phyloP scores from a whole-genome alignment of 164 flowering plant genomes.

The Pachysandra terminalis region DNA sequence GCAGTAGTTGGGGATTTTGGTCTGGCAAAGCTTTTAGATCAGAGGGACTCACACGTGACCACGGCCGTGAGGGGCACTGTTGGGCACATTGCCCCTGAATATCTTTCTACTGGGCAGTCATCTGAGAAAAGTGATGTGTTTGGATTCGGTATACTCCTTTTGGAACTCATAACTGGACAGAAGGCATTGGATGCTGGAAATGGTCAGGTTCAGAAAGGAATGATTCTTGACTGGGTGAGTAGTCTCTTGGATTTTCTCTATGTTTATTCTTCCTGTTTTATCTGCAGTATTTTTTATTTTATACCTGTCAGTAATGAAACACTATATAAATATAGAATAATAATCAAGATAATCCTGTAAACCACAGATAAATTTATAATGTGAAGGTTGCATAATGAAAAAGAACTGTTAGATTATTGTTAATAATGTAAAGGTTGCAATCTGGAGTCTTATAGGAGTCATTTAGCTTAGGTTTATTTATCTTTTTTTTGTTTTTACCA shows the following conservation, averaged over 20 bases:
- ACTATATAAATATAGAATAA: too few relatives aligned
- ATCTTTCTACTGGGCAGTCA: constrained; percentile 96
- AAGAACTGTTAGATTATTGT: too few relatives aligned
- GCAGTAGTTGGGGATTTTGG: constrained; percentile 98
- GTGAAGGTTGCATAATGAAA: too few relatives aligned
- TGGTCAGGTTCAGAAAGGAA: constrained; percentile 77
- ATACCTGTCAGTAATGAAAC: neutral
- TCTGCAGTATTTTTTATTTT: neutral
- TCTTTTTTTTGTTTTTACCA: too few relatives aligned
- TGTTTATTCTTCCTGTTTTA: neutral
- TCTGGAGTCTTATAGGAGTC: too few relatives aligned
- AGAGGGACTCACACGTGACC: constrained; percentile 88
- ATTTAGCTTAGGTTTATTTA: too few relatives aligned
- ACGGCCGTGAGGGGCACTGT: constrained; percentile 97
- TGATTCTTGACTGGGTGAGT: constrained; percentile 90
- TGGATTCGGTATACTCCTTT: constrained; percentile 89
- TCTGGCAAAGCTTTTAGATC: constrained; percentile 84
- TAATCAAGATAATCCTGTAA: too few relatives aligned
- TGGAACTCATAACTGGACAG: constrained; percentile 91
- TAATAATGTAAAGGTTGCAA: too few relatives aligned
- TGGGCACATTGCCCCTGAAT: constrained; percentile 98
- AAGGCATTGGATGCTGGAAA: constrained; percentile 74
- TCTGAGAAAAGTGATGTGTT: constrained; percentile 98
- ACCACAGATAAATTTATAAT: too few relatives aligned
- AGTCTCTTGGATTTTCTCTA: neutral